A percentile compares a stretch with the other conserved stretches of the same genome.
Conservation (phyloP, 768 basidiomycete species). For the Candolleomyces aberdarensis region DNA sequence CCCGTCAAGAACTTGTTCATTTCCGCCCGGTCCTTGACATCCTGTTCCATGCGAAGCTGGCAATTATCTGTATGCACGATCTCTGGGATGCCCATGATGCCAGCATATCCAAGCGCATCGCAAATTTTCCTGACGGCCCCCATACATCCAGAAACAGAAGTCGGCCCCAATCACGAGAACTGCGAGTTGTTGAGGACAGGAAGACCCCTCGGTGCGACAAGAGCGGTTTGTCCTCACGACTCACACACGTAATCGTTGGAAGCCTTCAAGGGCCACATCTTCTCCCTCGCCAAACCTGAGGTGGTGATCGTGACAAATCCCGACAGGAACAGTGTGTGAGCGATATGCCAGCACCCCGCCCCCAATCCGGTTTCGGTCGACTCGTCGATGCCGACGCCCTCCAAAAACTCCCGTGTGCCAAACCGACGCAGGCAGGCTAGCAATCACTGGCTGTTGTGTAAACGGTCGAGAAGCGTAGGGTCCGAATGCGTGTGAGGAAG, state of each 20-base stretch:
- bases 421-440: constrained; percentile 48
- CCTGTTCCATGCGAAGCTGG: constrained; percentile 44
- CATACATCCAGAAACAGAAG: constrained; percentile 49
- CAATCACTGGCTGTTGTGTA: no score
- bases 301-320: constrained; percentile 49
- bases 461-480: no score
- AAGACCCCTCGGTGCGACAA: constrained; percentile 54
- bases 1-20: constrained; percentile 53
- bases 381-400: no score
- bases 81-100: constrained; percentile 50
- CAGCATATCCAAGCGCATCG: constrained; percentile 44
- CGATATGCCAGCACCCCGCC: constrained; percentile 59
- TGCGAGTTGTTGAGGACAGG: constrained; percentile 54
- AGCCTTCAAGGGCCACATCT: constrained; percentile 54
- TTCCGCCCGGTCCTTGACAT: constrained; percentile 48
- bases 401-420: no score
- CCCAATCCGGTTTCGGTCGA: no score
- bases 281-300: constrained; percentile 53
- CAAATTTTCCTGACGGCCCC: constrained; percentile 48
- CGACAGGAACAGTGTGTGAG: constrained; percentile 38
- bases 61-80: constrained; percentile 54
- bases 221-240: constrained; percentile 36
- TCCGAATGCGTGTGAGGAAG: no score
- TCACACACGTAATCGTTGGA: constrained; percentile 48
- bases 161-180: constrained; percentile 53